phyloP scores from a whole-genome alignment of 202 grass and related monocot genomes.

The Digitaria exilis region DNA sequence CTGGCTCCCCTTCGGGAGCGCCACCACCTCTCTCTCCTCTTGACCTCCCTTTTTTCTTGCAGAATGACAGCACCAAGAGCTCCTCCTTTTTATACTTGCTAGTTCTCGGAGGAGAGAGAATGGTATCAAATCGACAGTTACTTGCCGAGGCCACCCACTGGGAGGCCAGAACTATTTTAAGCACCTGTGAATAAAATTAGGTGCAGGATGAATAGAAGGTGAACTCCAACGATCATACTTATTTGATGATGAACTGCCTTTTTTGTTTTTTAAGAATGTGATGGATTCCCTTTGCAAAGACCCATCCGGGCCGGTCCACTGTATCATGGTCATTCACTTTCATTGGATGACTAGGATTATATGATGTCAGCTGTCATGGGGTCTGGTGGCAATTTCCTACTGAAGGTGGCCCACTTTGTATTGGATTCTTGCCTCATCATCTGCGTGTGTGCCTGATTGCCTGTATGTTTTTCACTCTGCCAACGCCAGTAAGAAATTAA shows the following conservation, averaged over 20 bases:
- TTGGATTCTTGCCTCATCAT: slow-evolving; percentile 29
- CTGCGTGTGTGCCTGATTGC: not conserved
- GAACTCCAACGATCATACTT: slow-evolving; percentile 22
- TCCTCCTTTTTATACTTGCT: slow-evolving; percentile 40
- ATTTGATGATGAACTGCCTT: slow-evolving; percentile 35
- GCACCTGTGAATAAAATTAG: slow-evolving; percentile 32
- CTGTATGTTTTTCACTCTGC: not conserved
- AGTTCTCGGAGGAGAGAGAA: not conserved
- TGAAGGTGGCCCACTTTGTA: slow-evolving; percentile 37
- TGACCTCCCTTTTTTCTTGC: slow-evolving; percentile 10
- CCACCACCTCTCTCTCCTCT: not conserved
- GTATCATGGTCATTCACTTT: slow-evolving; percentile 13
- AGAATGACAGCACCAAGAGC: slow-evolving; percentile 24
- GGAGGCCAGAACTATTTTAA: slow-evolving; percentile 5
- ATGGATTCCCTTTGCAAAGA: slow-evolving; percentile 30
- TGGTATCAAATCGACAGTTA: not conserved
- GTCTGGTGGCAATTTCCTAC: slow-evolving; percentile 24
- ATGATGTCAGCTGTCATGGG: slow-evolving; percentile 37
- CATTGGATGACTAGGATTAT: slow-evolving; percentile 31
- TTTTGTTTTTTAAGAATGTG: no score
- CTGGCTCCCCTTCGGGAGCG: slow-evolving; percentile 33
- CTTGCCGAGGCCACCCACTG: slow-evolving; percentile 32
- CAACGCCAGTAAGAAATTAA: slow-evolving; percentile 32
- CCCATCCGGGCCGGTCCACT: not conserved
- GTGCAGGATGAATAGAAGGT: slow-evolving; percentile 36